Percentiles rank a stretch among this genome's conserved stretches.
These are phyloP conservation scores for Plasmodium berghei DNA, from an alignment of 169 alveolate species.

Conservation along the genomic window DNA sequence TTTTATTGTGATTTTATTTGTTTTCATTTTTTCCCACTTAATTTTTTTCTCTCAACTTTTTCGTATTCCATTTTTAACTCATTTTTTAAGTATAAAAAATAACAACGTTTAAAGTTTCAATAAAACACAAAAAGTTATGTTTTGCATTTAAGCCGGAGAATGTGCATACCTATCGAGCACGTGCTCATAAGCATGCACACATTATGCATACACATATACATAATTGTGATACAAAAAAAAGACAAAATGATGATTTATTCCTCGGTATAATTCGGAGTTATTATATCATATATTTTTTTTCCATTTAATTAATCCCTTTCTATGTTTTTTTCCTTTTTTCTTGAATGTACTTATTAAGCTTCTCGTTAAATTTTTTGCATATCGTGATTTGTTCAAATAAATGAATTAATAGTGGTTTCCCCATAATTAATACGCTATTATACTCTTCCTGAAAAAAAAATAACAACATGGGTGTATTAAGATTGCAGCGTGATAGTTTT, in stretches of 20 bases:
- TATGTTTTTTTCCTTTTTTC: conserved; percentile 63
- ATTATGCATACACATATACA: too few relatives aligned
- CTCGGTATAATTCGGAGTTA: too few relatives aligned
- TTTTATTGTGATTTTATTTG: neutral
- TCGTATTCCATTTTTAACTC: neutral
- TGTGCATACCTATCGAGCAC: too few relatives aligned
- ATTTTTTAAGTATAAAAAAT: neutral
- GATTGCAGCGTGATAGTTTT: neutral
- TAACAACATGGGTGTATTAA: neutral
- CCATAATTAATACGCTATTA: conserved; percentile 68
- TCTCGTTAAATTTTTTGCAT: conserved; percentile 73
- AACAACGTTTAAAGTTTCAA: neutral
- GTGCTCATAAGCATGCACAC: too few relatives aligned
- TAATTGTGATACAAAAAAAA: too few relatives aligned
- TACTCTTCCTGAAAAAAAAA: conserved; percentile 64
- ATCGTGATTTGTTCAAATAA: conserved; percentile 65
- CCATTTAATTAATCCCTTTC: neutral
- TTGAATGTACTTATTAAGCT: conserved; percentile 57
- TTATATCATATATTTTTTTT: neutral
- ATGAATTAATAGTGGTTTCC: conserved; percentile 64
- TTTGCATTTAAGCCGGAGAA: too few relatives aligned
- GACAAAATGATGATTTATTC: too few relatives aligned
- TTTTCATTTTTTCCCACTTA: neutral
- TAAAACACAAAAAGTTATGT: too few relatives aligned
- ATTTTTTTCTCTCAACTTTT: neutral